phyloP scores from a whole-genome alignment of 2,329 filamentous ascomycete species.

The Diaporthe humulicola region DNA sequence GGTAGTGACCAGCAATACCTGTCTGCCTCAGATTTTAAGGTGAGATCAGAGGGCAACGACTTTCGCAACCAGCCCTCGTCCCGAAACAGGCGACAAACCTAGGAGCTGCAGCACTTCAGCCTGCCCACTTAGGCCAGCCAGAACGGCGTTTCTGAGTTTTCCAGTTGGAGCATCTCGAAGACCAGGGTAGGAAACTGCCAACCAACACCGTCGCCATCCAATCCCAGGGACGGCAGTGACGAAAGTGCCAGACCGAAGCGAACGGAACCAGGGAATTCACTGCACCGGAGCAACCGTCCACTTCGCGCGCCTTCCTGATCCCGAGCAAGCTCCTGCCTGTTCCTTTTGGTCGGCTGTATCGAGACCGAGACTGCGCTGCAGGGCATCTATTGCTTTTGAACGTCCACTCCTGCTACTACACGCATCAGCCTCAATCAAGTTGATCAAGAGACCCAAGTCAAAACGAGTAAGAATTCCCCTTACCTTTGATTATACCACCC shows the following conservation, averaged over 20 bases:
- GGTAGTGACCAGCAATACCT: not conserved
- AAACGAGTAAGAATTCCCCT: constrained; percentile 6
- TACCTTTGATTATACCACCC: not conserved
- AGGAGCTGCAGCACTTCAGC: not conserved
- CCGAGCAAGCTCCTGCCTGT: not conserved
- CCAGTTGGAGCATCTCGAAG: not conserved
- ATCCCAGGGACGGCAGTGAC: constrained; percentile 19
- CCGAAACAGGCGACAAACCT: not conserved
- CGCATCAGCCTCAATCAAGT: constrained; percentile 7
- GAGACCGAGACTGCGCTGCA: not conserved
- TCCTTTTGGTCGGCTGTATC: not conserved
- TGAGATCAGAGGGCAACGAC: not conserved
- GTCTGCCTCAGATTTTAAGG: constrained; percentile 12
- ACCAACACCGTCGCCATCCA: constrained; percentile 4
- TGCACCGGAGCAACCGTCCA: not conserved
- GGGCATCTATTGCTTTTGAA: not conserved
- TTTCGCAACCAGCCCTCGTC: not conserved
- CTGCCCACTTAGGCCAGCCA: not conserved
- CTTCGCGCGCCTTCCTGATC: not conserved
- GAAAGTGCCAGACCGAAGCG: constrained; percentile 21
- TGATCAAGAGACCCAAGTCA: not conserved
- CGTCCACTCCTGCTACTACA: not conserved
- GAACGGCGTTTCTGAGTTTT: constrained; percentile 3
- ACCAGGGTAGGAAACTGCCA: constrained; percentile 30
- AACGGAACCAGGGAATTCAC: not conserved